Conservation (phyloP, 805 yeast genomes). For the Wickerhamia fluorescens region DNA sequence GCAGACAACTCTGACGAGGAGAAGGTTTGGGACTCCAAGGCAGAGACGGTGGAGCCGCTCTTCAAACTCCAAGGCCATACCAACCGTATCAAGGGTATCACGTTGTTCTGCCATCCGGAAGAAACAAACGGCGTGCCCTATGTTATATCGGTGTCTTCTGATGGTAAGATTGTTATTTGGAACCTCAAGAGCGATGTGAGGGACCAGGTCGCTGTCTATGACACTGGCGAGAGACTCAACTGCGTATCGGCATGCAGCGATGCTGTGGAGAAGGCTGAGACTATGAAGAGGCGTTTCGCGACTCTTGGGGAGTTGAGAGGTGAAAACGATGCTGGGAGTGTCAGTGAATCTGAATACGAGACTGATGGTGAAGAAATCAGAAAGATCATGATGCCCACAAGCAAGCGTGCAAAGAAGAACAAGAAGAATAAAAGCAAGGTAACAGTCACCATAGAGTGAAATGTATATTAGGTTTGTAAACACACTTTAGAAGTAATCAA, state of each 20-base stretch:
- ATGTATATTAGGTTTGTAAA: too few species aligned
- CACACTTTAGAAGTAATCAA: too few species aligned
- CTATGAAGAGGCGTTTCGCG: constrained; percentile 54
- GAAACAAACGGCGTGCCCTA: constrained; percentile 34
- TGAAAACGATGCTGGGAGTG: constrained; percentile 15
- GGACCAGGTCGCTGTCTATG: constrained; percentile 87
- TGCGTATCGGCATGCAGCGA: constrained; percentile 78
- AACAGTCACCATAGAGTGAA: constrained; percentile 17
- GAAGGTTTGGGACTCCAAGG: constrained; percentile 16
- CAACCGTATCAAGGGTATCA: constrained; percentile 75
- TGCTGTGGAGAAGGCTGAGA: constrained; percentile 60
- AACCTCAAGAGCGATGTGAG: constrained; percentile 43
- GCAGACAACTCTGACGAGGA: constrained; percentile 14
- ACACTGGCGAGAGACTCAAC: constrained; percentile 84
- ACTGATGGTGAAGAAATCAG: constrained; percentile 65
- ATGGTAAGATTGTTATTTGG: constrained; percentile 92
- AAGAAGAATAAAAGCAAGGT: constrained; percentile 31
- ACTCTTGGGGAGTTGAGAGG: constrained; percentile 19
- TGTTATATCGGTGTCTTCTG: constrained; percentile 81
- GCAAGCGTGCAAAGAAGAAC: constrained; percentile 34
- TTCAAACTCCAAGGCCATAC: constrained; percentile 75
- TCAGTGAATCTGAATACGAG: constrained; percentile 67
- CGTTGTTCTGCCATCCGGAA: constrained; percentile 37
- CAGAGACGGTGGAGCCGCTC: constrained; percentile 34
- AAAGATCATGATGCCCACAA: constrained; percentile 47